Evolutionary conservation across 306 rosid species (phyloP).

Genomic region (Begonia loranthoides): DNA sequence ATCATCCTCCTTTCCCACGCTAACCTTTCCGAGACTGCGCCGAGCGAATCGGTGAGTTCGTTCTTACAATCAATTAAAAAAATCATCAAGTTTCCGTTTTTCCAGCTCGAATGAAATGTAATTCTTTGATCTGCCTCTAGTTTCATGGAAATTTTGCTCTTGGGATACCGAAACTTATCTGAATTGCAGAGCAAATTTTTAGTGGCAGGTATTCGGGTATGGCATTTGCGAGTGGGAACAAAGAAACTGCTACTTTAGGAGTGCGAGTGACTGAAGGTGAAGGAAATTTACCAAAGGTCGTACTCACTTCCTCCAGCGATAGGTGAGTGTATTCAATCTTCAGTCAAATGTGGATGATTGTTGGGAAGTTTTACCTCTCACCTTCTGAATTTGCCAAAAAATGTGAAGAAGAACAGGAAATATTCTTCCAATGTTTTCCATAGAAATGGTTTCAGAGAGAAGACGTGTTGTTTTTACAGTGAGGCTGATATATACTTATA

Average conservation of each 20-base stretch:
- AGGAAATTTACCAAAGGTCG: constrained; percentile 70
- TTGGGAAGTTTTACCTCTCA: no score
- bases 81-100: background rate
- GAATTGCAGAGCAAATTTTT: background rate
- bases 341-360: background rate
- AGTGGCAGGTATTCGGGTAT: constrained; percentile 27
- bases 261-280: constrained; percentile 67
- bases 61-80: background rate
- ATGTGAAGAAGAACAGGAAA: no score
- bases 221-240: constrained; percentile 46
- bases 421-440: background rate
- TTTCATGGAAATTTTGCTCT: background rate
- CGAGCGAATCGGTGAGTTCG: constrained; percentile 37
- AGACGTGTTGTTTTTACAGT: constrained; percentile 28
- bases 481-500: constrained; percentile 74
- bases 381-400: no score
- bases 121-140: background rate
- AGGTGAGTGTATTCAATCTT: constrained; percentile 33
- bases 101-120: background rate
- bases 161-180: background rate
- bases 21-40: constrained; percentile 4
- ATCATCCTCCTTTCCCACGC: constrained; percentile 4
- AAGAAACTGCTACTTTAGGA: constrained; percentile 28
- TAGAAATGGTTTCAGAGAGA: background rate
- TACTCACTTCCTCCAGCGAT: constrained; percentile 56